A percentile compares a stretch with the other conserved stretches of the same genome.
Conservation (phyloP, 2,329 filamentous ascomycete species). For the Penicillium sp. region DNA sequence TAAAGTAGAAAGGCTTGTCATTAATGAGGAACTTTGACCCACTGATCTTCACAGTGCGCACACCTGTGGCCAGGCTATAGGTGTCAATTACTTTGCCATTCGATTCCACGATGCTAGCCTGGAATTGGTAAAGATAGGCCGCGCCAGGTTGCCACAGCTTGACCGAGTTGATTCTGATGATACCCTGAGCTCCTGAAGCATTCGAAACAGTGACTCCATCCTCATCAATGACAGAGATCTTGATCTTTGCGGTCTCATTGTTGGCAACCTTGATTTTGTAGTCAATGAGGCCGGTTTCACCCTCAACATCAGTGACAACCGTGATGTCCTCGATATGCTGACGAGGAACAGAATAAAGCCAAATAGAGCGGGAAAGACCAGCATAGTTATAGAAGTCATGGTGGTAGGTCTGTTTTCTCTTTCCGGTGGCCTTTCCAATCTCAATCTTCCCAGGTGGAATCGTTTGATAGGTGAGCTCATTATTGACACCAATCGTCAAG, state of each 20-base stretch:
- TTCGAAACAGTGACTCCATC: background rate
- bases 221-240: background rate
- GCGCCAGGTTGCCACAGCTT: slow-evolving; percentile 30
- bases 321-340: slow-evolving; percentile 25
- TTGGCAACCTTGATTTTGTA: background rate
- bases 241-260: background rate
- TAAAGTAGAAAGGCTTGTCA: slow-evolving; percentile 30
- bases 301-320: slow-evolving; percentile 21
- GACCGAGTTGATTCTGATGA: slow-evolving; percentile 15
- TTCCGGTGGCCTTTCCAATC: slow-evolving; percentile 12
- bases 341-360: slow-evolving; percentile 25
- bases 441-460: slow-evolving; percentile 28
- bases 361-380: slow-evolving; percentile 31
- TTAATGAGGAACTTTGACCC: slow-evolving; percentile 30
- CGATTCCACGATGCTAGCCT: slow-evolving; percentile 16
- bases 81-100: slow-evolving; percentile 14
- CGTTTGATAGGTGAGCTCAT: slow-evolving; percentile 30
- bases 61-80: slow-evolving; percentile 24
- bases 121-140: slow-evolving; percentile 29
- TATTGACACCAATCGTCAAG: slow-evolving; percentile 33
- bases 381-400: slow-evolving; percentile 36
- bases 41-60: slow-evolving; percentile 23
- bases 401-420: slow-evolving; percentile 25
- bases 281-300: slow-evolving; percentile 1
- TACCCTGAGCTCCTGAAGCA: slow-evolving; percentile 10